phyloP scores from a whole-genome alignment of 768 basidiomycete genomes.

The Tephrocybe sp. region DNA sequence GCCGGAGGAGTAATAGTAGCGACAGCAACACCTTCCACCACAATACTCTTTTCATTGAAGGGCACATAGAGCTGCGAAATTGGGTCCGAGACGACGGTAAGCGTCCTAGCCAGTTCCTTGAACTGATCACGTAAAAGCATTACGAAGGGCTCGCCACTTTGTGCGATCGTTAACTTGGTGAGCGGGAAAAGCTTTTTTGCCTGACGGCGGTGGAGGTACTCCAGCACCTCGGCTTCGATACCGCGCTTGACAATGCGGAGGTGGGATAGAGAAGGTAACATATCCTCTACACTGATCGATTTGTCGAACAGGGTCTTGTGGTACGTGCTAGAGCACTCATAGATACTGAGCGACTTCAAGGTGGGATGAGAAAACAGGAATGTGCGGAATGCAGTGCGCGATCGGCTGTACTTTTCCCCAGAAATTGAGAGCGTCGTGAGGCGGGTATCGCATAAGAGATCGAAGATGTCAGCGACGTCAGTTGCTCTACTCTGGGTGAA shows the following conservation, averaged over 20 bases:
- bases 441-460: neutral
- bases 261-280: neutral
- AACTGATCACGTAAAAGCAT: neutral
- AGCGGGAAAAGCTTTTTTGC: neutral
- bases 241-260: neutral
- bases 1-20: neutral
- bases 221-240: neutral
- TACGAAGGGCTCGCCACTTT: neutral
- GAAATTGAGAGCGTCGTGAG: slow-evolving; percentile 1
- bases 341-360: slow-evolving; percentile 3
- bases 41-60: neutral
- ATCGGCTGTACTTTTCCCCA: neutral
- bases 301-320: slow-evolving; percentile 3
- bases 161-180: neutral
- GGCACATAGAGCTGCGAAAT: neutral
- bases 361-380: neutral
- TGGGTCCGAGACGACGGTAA: neutral
- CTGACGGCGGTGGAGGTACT: neutral
- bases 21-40: neutral
- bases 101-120: neutral
- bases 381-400: neutral
- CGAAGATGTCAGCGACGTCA: neutral
- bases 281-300: neutral
- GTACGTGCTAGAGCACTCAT: neutral
- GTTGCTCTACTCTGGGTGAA: neutral